Conservation (phyloP, 345 rosid species). For the Cardamine resedifolia region DNA sequence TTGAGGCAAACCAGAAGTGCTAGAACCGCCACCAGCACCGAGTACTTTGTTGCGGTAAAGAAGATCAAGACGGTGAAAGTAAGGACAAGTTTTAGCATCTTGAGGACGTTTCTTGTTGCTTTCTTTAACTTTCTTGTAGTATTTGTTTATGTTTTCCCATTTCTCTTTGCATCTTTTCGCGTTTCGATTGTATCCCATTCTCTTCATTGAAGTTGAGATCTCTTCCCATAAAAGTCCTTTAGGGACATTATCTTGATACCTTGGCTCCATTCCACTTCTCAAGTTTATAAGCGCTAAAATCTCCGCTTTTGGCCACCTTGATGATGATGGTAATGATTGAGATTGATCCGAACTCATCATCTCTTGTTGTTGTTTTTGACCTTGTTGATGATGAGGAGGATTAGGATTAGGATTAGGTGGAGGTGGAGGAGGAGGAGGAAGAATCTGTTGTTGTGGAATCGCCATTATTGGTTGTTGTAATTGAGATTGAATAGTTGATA, state of each 20-base stretch:
- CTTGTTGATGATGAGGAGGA: slow-evolving; percentile 4
- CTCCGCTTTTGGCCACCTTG: slow-evolving; percentile 85
- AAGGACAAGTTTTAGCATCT: slow-evolving; percentile 89
- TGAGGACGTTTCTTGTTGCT: slow-evolving; percentile 78
- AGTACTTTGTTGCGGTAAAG: slow-evolving; percentile 60
- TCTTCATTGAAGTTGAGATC: slow-evolving; percentile 59
- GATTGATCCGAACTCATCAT: slow-evolving; percentile 42
- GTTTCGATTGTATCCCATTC: slow-evolving; percentile 66
- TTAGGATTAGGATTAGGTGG: background rate
- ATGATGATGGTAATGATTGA: slow-evolving; percentile 32
- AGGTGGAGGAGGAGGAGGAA: slow-evolving; percentile 33
- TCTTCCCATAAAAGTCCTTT: slow-evolving; percentile 90
- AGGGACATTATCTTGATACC: slow-evolving; percentile 68
- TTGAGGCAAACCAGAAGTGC: slow-evolving; percentile 33
- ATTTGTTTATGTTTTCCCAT: slow-evolving; percentile 93
- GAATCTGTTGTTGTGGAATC: slow-evolving; percentile 53
- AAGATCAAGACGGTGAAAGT: slow-evolving; percentile 77
- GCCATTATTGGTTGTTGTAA: slow-evolving; percentile 45
- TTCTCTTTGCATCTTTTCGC: slow-evolving; percentile 87
- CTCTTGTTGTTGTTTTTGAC: slow-evolving; percentile 18
- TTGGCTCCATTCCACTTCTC: slow-evolving; percentile 60
- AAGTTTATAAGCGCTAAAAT: slow-evolving; percentile 64
- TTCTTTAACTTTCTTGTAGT: slow-evolving; percentile 89
- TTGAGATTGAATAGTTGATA: slow-evolving; percentile 32
- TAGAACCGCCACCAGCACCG: slow-evolving; percentile 28